Evolutionary conservation across 306 rosid genomes (phyloP), one percentile per base, ranked within the genome.

Genomic region (Glycine soja): DNA sequence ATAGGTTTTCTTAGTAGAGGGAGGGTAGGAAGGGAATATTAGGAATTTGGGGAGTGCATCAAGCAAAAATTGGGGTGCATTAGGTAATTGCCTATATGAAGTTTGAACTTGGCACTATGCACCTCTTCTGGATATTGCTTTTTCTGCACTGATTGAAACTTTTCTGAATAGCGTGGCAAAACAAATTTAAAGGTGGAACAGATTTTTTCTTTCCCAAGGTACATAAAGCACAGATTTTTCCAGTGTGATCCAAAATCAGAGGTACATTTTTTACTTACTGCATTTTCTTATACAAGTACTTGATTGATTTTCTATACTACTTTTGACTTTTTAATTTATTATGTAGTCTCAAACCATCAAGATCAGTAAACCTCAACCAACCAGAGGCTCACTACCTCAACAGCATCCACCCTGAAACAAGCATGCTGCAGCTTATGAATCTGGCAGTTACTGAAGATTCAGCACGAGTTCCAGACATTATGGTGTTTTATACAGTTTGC

Each of bases 271-370:
- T 10, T 16, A 24, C 15, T 69, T 61, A 34, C 64, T 48, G 46
- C 18, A 50, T 75, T n/a, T 54, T 75, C 69, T 13, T 74, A 24
- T 24, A 24, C 30, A 24, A 24, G 30, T 24, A 24, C 30, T 24
- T 24, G 34, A 24, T 18, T 57, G 34, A 57, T 7, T 57, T 56
- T 68, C 69, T 32, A 11, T 11, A 57, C 51, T 50, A 19, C 16
- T 32, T 68, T 61, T 52, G 18, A 54, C 6, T 30, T 30, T 11
- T 68, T 18, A 42, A 42, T 61, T 71, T 70, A 50, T 46, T 10
- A 36, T 71, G 73, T 10, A 81, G 73, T 72, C 82, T 42, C 77
- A 71, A 52, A 53, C 72, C 70, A 71, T 85, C 63, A 69, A 80
- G 57, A 75, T 58, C 64, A 58, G 64, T 24, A 80, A 74, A 74